Conservation (phyloP, 2,329 filamentous ascomycete species). For the Penicillium rolfsii region DNA sequence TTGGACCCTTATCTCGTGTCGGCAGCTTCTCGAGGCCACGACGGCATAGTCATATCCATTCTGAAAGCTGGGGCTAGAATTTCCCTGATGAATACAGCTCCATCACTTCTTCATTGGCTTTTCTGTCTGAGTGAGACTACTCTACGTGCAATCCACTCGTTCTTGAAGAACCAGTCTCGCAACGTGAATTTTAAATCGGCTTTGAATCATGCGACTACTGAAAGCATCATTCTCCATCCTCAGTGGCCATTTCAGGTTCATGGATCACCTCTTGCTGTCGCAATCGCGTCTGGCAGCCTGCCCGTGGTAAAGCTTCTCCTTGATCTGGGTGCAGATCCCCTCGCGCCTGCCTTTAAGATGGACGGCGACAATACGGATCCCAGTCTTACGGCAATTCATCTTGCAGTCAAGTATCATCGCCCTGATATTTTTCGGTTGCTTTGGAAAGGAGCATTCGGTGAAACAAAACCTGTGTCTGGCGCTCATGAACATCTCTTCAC, state of each 20-base stretch:
- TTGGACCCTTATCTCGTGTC: not conserved
- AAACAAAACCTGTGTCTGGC: not conserved
- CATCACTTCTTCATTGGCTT: conserved; percentile 16
- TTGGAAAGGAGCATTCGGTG: conserved; percentile 11
- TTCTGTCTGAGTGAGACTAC: conserved; percentile 13
- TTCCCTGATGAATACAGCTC: not conserved
- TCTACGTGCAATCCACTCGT: not conserved
- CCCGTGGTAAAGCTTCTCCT: conserved; percentile 7
- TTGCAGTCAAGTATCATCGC: conserved; percentile 14
- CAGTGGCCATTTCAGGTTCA: conserved; percentile 19
- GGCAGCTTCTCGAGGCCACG: conserved; percentile 11
- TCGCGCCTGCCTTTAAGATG: not conserved
- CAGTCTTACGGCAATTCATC: conserved; percentile 11
- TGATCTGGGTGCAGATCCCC: conserved; percentile 5
- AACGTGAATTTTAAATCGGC: not conserved
- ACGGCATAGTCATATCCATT: conserved; percentile 1
- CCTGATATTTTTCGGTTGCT: conserved; percentile 6
- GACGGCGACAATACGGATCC: not conserved
- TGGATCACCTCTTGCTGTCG: conserved; percentile 14
- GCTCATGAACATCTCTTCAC: not conserved
- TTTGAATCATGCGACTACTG: not conserved
- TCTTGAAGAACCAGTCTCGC: not conserved
- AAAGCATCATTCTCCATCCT: conserved; percentile 7
- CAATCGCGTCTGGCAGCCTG: conserved; percentile 8
- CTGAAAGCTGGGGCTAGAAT: conserved; percentile 1